Evolutionary conservation across 2,329 filamentous ascomycete species (phyloP).

Genomic region (Metarhizium guizhouense): DNA sequence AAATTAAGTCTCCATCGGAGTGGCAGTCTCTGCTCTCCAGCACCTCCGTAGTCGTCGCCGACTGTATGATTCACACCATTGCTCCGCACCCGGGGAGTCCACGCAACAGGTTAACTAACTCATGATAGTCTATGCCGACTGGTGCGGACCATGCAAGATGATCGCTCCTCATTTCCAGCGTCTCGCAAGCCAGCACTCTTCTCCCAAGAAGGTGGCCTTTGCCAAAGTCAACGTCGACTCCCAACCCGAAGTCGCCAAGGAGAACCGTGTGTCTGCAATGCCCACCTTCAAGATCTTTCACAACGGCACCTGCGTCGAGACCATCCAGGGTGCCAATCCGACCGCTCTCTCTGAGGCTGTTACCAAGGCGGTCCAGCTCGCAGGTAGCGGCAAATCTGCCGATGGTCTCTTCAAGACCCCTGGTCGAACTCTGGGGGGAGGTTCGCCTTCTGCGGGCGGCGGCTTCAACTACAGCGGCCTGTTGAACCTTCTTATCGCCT

Average conservation of each 20-base stretch:
- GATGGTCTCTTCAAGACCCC: slow-evolving; percentile 40
- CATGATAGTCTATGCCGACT: slow-evolving; percentile 63
- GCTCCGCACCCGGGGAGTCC: not conserved
- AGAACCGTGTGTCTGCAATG: slow-evolving; percentile 75
- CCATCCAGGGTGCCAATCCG: slow-evolving; percentile 74
- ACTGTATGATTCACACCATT: slow-evolving; percentile 55
- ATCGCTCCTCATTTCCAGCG: slow-evolving; percentile 44
- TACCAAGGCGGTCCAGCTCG: slow-evolving; percentile 55
- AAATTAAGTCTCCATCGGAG: slow-evolving; percentile 57
- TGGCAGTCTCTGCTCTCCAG: slow-evolving; percentile 64
- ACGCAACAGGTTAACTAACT: slow-evolving; percentile 57
- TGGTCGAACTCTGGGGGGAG: slow-evolving; percentile 49
- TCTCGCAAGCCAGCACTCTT: slow-evolving; percentile 24
- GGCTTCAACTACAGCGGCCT: slow-evolving; percentile 31
- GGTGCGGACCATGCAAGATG: slow-evolving; percentile 41
- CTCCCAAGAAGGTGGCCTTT: slow-evolving; percentile 14
- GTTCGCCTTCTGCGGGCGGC: slow-evolving; percentile 12
- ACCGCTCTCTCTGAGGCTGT: slow-evolving; percentile 68
- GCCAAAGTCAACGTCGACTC: slow-evolving; percentile 15
- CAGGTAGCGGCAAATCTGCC: slow-evolving; percentile 30
- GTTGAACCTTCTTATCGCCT: slow-evolving; percentile 40
- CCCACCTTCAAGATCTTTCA: slow-evolving; percentile 93
- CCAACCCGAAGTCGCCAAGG: slow-evolving; percentile 36
- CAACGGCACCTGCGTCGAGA: slow-evolving; percentile 61
- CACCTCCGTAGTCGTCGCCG: slow-evolving; percentile 74